Evolutionary conservation across 306 rosid species (phyloP), one percentile per base, ranked within the genome.

Genomic region (Dryas drummondii): DNA sequence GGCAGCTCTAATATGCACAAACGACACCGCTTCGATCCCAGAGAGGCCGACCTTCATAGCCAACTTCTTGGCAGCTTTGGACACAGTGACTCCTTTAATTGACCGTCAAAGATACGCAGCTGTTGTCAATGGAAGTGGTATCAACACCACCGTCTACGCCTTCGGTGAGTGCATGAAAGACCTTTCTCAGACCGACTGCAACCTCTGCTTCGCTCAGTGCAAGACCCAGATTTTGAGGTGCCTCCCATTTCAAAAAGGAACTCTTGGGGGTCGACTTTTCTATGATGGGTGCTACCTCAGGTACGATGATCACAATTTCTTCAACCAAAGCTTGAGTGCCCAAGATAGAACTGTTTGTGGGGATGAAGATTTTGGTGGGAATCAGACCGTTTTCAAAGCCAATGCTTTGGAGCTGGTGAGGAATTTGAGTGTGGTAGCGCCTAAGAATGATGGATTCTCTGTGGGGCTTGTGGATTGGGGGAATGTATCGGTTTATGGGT

Each of bases 141-240:
- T 32, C 37, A 88, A 82, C 79, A 15, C 53, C 59, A 74, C 84
- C 7, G 92, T 91, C 12, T 84, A 78, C 48, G 85, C 92, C 7
- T 80, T 87, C 19, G 92, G 87, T 0, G 83, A 87, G 88, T 91
- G 97, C 84, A 84, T 91, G 92, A 80, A 37, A 13, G 94, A 91
- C 75, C 88, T 91, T 16, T 70, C 89, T 1, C 81, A 61, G 27
- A 5, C 68, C 3, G 97, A 91, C 47, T 91, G 97, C 76, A 61
- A 89, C 78, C 15, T 89, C 56, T 91, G 97, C 77, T 73, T 86
- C 12, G 94, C 91, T 0, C 87, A 68, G 85, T 79, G 88, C 86
- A 91, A 91, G 78, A 83, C 86, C 16, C 91, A 81, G 81, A 62
- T 89, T 41, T 78, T 83, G 1, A 48, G 64, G 9, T 91, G 97